A percentile compares a stretch with the other conserved stretches of the same genome.
phyloP scores from a whole-genome alignment of 805 yeast genomes.

The Starmera quercuum region DNA sequence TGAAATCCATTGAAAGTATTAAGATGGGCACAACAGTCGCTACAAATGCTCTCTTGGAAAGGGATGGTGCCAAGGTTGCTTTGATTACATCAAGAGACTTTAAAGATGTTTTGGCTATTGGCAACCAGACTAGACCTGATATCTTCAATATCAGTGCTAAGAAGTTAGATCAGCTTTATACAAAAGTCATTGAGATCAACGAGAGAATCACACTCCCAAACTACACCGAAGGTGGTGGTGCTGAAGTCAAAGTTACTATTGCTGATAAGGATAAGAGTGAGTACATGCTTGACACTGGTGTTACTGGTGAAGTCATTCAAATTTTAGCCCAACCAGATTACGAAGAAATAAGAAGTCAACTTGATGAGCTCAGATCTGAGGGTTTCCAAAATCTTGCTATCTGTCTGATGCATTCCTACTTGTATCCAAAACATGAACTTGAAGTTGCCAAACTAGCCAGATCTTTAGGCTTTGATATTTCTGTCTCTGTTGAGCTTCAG shows the following conservation, averaged over 20 bases:
- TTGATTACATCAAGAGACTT: conserved; percentile 38
- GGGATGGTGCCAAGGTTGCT: conserved; percentile 37
- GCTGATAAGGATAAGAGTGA: conserved; percentile 29
- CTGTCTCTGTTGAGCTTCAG: conserved; percentile 27
- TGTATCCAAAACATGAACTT: conserved; percentile 31
- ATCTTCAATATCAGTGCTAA: conserved; percentile 36
- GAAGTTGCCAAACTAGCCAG: conserved; percentile 25
- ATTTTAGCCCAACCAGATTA: conserved; percentile 45
- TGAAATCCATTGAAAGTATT: conserved; percentile 27
- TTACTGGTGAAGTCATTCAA: conserved; percentile 61
- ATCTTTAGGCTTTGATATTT: conserved; percentile 23
- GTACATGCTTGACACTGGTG: conserved; percentile 30
- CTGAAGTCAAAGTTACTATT: conserved; percentile 19
- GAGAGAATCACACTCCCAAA: conserved; percentile 57
- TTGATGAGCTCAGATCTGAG: conserved; percentile 37
- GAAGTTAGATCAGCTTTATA: conserved; percentile 34
- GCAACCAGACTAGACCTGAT: conserved; percentile 40
- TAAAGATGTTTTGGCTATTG: conserved; percentile 36
- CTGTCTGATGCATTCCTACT: conserved; percentile 42
- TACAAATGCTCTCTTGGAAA: conserved; percentile 40
- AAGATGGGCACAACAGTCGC: conserved; percentile 42
- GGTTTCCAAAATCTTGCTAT: conserved; percentile 70
- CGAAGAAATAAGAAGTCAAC: conserved; percentile 29
- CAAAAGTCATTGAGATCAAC: conserved; percentile 36
- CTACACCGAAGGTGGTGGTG: conserved; percentile 56